Evolutionary conservation across 768 basidiomycete genomes (phyloP), one percentile per base, ranked within the genome.

Genomic region (Russula sp.): DNA sequence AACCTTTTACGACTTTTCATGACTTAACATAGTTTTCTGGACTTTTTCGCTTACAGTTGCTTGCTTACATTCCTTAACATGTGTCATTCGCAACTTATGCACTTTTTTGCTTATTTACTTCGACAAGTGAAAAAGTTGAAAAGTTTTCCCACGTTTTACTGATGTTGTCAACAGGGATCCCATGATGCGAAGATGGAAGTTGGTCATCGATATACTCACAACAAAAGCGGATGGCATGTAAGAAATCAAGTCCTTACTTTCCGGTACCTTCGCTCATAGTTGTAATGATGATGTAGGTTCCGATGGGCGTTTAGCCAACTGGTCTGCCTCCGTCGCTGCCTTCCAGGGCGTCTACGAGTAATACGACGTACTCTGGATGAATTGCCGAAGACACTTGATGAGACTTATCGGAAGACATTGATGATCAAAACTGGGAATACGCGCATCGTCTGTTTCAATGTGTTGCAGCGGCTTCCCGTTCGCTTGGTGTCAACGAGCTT

Each of bases 381-480:
- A 22, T 34, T 60, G 2, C 59, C 59, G 1, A 13, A 22, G 29
- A 55, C 59, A 0, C 45, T 60, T 6, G 36, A 60, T 18, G 59
- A 20, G n/a, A 60, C 59, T 2, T 29, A 60, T 47, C 55, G 32
- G 16, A 13, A 10, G 43, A 34, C 1, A 60, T 60, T 3, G 32
- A 32, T 3, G 34, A 41, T 3, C 43, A 10, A 5, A 48, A 34
- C 2, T 39, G 59, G 45, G 18, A 35, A 14, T 48, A 34, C n/a
- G 52, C 59, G 3, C 59, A 60, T 18, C 52, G 52, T 0, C 25
- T 60, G 11, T 47, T 60, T 22, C 60, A 56, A 7, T 61, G 60
- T 18, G 46, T 61, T 54, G 25, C 25, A 3, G 25, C 25, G 3
- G 25, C 25, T 29, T 29, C 25, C 25, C 25, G 25, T 29, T 3